phyloP scores from a whole-genome alignment of 306 rosid genomes.

The Spatholobus suberectus region DNA sequence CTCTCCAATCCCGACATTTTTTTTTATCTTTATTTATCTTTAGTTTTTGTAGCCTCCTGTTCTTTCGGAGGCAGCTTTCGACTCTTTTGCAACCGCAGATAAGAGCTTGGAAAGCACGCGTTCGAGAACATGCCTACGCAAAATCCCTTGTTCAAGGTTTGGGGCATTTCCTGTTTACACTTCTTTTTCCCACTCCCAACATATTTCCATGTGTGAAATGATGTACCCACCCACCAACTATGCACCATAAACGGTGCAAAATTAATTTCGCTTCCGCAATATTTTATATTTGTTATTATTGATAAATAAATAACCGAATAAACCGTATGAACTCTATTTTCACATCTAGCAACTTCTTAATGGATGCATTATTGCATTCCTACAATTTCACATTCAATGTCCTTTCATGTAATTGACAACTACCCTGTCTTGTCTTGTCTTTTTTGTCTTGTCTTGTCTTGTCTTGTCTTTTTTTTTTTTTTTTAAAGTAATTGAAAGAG shows the following conservation, averaged over 20 bases:
- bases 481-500: not conserved
- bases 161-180: constrained; percentile 1
- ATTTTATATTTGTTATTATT: not conserved
- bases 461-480: too few relatives aligned
- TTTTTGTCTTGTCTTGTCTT: too few relatives aligned
- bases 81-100: not conserved
- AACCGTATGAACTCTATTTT: not conserved
- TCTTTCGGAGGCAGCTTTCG: constrained; percentile 31
- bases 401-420: not conserved
- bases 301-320: not conserved
- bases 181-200: not conserved
- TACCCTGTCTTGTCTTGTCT: not conserved
- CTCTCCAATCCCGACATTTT: too few relatives aligned
- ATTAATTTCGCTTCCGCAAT: not conserved
- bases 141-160: constrained; percentile 47
- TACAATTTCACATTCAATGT: not conserved
- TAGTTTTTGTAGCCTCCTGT: constrained; percentile 25
- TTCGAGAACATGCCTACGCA: constrained; percentile 31
- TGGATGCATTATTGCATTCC: constrained; percentile 2
- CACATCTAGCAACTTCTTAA: not conserved
- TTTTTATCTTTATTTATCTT: not conserved
- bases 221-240: not conserved
- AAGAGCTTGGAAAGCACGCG: constrained; percentile 42
- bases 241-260: not conserved
- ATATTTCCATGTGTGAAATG: too few relatives aligned